Evolutionary conservation across 2,329 filamentous ascomycete genomes (phyloP), one percentile per base, ranked within the genome.

Genomic region (Colletotrichum noveboracense): DNA sequence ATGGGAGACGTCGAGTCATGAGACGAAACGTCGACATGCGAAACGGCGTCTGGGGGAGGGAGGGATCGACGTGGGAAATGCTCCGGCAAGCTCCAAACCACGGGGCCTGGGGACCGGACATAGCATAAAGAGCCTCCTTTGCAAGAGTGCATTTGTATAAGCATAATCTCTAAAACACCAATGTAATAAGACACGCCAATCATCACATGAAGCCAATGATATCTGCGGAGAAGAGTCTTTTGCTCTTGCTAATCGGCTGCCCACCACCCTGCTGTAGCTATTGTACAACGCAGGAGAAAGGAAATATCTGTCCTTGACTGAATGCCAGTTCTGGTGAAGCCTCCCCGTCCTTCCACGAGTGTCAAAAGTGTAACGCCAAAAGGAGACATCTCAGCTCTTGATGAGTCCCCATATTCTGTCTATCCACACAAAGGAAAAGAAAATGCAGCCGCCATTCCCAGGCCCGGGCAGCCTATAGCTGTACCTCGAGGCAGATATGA

Each of bases 351-450:
- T 48, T 21, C 34, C 32, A 16, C 32, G 38, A 60, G 70, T 38
- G 43, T 73, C 70, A 34, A 48, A 48, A 62, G 26, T 65, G 34
- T 18, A 72, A 76, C 74, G 74, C 74, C 74, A 65, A 73, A 76
- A 75, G 84, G 87, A 89, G 88, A 89, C 87, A 79, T 83, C 85
- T 90, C 89, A 91, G 89, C 89, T 86, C 89, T 91, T 91, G 89
- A 90, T 87, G 75, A 80, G 84, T 86, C 87, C 77, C 80, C 78
- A 64, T 82, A 77, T 58, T 69, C 56, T 76, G 70, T 82, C 80
- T 81, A 81, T 80, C 78, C 79, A 80, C 76, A 69, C 72, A 76
- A 76, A 79, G 48, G 66, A 70, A 75, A 78, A 26, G 43, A 48
- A 70, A 52, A 38, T 48, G 28, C 28, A 68, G 18, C 64, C 24